A percentile compares a stretch with the other conserved stretches of the same genome.
These are phyloP conservation scores for Fistulifera pelliculosa DNA, from an alignment of 108 stramenopile genomes.

Conservation along the genomic window DNA sequence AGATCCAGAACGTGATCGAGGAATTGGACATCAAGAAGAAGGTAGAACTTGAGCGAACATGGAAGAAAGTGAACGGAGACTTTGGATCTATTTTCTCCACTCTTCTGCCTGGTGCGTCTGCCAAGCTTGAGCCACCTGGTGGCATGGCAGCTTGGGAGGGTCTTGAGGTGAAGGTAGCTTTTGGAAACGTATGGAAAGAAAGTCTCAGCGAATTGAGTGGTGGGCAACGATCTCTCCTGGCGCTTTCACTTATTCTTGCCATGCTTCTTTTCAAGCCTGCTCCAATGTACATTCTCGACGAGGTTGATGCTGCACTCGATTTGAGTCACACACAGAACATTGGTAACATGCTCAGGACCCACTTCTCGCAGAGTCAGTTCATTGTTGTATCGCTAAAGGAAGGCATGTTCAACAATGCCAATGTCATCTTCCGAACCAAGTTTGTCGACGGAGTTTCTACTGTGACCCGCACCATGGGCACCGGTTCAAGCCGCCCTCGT, in stretches of 20 bases:
- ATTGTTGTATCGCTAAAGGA: conserved; percentile 97
- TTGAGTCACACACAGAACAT: conserved; percentile 99
- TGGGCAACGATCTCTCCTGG: conserved; percentile 95
- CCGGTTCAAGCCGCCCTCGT: conserved; percentile 40
- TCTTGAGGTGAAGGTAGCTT: conserved; percentile 95
- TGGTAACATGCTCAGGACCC: conserved; percentile 98
- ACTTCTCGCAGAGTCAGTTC: conserved; percentile 98
- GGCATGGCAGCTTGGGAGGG: conserved; percentile 92
- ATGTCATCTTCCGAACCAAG: conserved; percentile 98
- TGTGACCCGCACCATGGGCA: conserved; percentile 86
- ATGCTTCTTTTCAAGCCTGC: conserved; percentile 97
- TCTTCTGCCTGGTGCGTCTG: conserved; percentile 89
- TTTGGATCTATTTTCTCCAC: conserved; percentile 99
- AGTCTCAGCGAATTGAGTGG: conserved; percentile 97
- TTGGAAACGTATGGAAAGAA: conserved; percentile 96
- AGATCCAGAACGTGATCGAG: conserved; percentile 93
- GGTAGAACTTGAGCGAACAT: conserved; percentile 87
- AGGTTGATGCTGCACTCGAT: conserved; percentile 97
- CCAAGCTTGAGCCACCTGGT: conserved; percentile 95
- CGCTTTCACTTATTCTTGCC: conserved; percentile 94
- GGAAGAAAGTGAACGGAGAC: conserved; percentile 95
- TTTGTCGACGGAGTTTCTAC: conserved; percentile 99
- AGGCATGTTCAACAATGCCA: conserved; percentile 99
- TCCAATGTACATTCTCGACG: conserved; percentile 99
- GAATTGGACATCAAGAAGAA: conserved; percentile 96